Evolutionary conservation across 2,329 filamentous ascomycete species (phyloP).

Genomic region (Colletotrichum karsti): DNA sequence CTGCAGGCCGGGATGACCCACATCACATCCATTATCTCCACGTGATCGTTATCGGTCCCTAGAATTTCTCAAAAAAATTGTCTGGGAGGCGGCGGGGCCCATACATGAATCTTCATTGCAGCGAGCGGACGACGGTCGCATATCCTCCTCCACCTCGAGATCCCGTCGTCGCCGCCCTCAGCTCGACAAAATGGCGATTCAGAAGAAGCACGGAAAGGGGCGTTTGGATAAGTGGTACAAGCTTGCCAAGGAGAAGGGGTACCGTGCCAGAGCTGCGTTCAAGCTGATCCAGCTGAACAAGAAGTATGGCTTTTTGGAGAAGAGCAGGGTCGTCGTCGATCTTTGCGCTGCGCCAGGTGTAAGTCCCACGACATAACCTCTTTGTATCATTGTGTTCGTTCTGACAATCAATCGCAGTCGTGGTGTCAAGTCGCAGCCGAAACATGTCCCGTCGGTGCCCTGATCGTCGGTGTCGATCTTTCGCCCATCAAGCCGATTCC

Average conservation of each 20-base stretch:
- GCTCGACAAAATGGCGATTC: slow-evolving; percentile 78
- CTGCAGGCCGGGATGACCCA: background rate
- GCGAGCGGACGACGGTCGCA: slow-evolving; percentile 13
- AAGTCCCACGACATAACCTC: slow-evolving; percentile 52
- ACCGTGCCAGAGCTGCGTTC: slow-evolving; percentile 94
- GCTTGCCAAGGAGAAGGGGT: slow-evolving; percentile 98
- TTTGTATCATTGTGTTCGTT: too few relatives aligned
- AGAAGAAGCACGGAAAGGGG: slow-evolving; percentile 99
- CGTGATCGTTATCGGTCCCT: slow-evolving; percentile 16
- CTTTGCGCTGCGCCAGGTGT: slow-evolving; percentile 96
- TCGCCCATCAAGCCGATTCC: slow-evolving; percentile 96
- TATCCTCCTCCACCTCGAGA: background rate
- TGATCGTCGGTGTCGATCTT: slow-evolving; percentile 95
- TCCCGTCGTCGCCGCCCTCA: slow-evolving; percentile 7
- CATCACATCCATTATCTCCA: slow-evolving; percentile 2
- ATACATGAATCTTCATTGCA: background rate
- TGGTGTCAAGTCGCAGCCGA: slow-evolving; percentile 98
- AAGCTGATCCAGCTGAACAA: slow-evolving; percentile 99
- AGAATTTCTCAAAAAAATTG: slow-evolving; percentile 24
- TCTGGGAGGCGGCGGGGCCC: slow-evolving; percentile 12
- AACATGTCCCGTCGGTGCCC: slow-evolving; percentile 87
- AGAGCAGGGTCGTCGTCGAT: slow-evolving; percentile 95
- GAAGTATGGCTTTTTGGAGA: slow-evolving; percentile 97
- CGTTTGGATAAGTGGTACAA: slow-evolving; percentile 99
- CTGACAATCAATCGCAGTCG: slow-evolving; percentile 58